Base-by-base conservation (phyloP, 148 eudicot genomes). In the Vaccinium darrowii region DNA sequence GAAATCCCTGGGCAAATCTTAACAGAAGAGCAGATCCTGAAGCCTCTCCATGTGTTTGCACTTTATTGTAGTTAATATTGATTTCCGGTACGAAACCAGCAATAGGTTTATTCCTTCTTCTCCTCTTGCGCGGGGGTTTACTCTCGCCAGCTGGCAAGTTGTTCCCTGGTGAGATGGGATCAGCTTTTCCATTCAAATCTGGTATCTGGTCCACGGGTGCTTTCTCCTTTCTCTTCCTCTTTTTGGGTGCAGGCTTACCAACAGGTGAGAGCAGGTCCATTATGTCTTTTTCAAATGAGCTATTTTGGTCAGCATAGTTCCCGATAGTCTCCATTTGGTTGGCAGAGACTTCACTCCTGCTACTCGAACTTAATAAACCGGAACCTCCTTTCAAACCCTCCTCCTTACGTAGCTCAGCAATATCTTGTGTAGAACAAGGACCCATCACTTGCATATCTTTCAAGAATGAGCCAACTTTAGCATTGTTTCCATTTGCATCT, bases 101-200 rank as follows among this genome's bases (percentile, higher is more conserved):
- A 58, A 47, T 63, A 9, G 85, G 57, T 71, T 80, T 84, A 13
- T 36, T 79, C 81, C 49, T 87, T 77, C 83, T 88, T 71, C 85
- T 83, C 82, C 86, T 88, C 85, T 78, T 85, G 27, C 76, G 83
- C 49, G 6, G 69, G 25, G 85, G 84, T 62, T 88, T 62, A 82
- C 23, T 73, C 52, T 82, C 85, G 53, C 80, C 47, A 51, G 85
- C 49, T 21, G 87, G 82, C 65, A 67, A 21, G 69, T 51, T 76
- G 13, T 80, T 80, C 27, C 81, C 86, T 15, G 23, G 60, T 52
- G 84, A 81, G 83, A 56, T 74, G 51, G 84, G 74, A 56, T 88
- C 88, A 25, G 84, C 49, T 79, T 86, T 91, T 63, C 89, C 91
- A 88, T 89, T 87, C 86, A 91, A 88, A 84, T 88, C 94, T 53